Percentiles rank a stretch among this genome's conserved stretches.
phyloP scores from a whole-genome alignment of 208 protist species.

The Crithidia thermophila region DNA sequence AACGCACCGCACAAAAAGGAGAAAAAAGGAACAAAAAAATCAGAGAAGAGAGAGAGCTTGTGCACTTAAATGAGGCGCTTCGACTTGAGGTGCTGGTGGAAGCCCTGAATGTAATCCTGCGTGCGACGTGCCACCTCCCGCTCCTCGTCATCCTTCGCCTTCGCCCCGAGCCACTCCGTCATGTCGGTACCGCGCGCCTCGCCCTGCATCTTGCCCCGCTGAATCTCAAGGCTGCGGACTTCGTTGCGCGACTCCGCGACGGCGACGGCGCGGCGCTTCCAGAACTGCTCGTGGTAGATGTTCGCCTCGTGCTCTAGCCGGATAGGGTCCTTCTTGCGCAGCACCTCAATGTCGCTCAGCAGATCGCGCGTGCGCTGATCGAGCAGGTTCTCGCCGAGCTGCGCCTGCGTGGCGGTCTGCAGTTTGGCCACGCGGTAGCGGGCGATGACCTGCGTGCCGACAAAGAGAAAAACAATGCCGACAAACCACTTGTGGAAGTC shows the following conservation, averaged over 20 bases:
- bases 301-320: conserved; percentile 89
- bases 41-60: not conserved
- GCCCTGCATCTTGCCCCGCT: conserved; percentile 71
- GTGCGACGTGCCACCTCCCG: conserved; percentile 84
- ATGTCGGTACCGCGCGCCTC: conserved; percentile 85
- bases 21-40: conserved; percentile 5
- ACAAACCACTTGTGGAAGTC: conserved; percentile 90
- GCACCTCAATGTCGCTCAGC: conserved; percentile 80
- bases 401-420: conserved; percentile 77
- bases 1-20: not conserved
- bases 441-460: conserved; percentile 77
- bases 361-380: conserved; percentile 86
- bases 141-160: conserved; percentile 90
- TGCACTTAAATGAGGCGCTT: conserved; percentile 77
- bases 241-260: conserved; percentile 56
- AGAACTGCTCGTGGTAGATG: conserved; percentile 88
- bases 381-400: conserved; percentile 86
- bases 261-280: conserved; percentile 78
- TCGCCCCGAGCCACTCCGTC: conserved; percentile 90
- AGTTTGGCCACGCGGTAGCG: conserved; percentile 79
- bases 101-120: conserved; percentile 91
- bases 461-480: conserved; percentile 75
- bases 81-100: conserved; percentile 90
- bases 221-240: conserved; percentile 68
- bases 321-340: conserved; percentile 85